These are phyloP conservation scores for Coelastrella sp. DNA, from an alignment of 139 green algal genomes.

Conservation along the genomic window DNA sequence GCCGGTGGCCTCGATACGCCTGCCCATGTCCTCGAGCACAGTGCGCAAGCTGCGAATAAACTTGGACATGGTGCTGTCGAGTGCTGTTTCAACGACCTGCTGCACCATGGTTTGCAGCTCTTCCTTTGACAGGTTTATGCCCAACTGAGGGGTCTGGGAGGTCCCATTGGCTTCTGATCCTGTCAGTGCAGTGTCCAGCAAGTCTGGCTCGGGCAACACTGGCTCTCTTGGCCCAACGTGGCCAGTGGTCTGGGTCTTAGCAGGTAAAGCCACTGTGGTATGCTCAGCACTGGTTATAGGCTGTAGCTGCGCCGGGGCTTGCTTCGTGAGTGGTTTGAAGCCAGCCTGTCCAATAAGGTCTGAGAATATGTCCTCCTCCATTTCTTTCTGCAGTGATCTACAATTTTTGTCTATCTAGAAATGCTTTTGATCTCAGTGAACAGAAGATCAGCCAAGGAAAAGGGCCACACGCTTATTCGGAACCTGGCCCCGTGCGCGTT, in stretches of 20 bases:
- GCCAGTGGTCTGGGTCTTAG: not conserved
- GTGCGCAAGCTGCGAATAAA: conserved; percentile 68
- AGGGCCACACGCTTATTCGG: not conserved
- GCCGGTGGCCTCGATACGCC: conserved; percentile 49
- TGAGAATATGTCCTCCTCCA: conserved; percentile 46
- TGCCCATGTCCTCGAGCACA: conserved; percentile 67
- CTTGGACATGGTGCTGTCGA: conserved; percentile 67
- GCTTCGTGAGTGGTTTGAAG: conserved; percentile 33
- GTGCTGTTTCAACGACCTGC: conserved; percentile 44
- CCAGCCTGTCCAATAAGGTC: conserved; percentile 34
- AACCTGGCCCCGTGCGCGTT: not conserved
- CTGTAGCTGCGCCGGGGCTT: conserved; percentile 17
- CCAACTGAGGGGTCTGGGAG: not conserved
- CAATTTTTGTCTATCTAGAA: not conserved
- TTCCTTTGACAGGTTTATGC: conserved; percentile 43
- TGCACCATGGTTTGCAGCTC: conserved; percentile 52
- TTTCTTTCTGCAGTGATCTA: not conserved
- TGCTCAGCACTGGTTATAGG: not conserved
- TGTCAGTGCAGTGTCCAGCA: conserved; percentile 6
- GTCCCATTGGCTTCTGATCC: conserved; percentile 26
- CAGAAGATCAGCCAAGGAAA: not conserved
- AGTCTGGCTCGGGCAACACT: conserved; percentile 46
- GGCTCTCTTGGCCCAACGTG: conserved; percentile 10
- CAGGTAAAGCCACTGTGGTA: not conserved
- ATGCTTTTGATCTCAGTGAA: not conserved